Percentiles rank a stretch among this genome's conserved stretches.
These are phyloP conservation scores for Fusarium sororula DNA, from an alignment of 2,329 filamentous ascomycete genomes.

Conservation along the genomic window DNA sequence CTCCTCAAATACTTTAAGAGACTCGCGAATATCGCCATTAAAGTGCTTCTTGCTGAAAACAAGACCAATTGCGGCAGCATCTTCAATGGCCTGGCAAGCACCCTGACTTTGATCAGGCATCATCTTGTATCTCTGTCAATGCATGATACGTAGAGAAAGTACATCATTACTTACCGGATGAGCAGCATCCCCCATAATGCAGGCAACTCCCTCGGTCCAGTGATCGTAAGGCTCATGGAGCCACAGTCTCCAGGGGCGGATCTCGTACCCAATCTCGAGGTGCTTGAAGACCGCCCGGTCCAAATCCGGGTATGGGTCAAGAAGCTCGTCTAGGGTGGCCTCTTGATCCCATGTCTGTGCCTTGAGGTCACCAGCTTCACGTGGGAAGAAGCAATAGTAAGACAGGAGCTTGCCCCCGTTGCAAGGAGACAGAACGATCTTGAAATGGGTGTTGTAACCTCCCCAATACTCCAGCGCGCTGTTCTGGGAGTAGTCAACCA, in stretches of 20 bases:
- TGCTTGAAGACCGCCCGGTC: not conserved
- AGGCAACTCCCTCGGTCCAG: not conserved
- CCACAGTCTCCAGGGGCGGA: not conserved
- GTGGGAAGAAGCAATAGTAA: not conserved
- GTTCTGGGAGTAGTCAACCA: not conserved
- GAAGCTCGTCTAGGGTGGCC: not conserved
- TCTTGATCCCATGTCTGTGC: not conserved
- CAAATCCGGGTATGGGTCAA: not conserved
- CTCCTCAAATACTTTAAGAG: not conserved
- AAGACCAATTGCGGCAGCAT: not conserved
- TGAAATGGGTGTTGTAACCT: not conserved
- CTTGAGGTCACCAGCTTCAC: not conserved
- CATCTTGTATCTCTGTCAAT: not conserved
- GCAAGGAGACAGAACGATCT: not conserved
- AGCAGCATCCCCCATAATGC: not conserved
- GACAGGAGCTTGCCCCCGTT: not conserved
- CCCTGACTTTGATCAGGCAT: constrained; percentile 1
- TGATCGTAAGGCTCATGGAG: not conserved
- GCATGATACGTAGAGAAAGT: not conserved
- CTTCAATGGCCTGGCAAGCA: not conserved
- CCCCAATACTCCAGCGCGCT: not conserved
- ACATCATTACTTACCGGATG: not conserved
- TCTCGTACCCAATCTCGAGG: not conserved
- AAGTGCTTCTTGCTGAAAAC: not conserved
- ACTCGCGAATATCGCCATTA: not conserved